A percentile compares a stretch with the other conserved stretches of the same genome.
Conservation (phyloP, 305 asterid genomes). For the Salvia sclarea region DNA sequence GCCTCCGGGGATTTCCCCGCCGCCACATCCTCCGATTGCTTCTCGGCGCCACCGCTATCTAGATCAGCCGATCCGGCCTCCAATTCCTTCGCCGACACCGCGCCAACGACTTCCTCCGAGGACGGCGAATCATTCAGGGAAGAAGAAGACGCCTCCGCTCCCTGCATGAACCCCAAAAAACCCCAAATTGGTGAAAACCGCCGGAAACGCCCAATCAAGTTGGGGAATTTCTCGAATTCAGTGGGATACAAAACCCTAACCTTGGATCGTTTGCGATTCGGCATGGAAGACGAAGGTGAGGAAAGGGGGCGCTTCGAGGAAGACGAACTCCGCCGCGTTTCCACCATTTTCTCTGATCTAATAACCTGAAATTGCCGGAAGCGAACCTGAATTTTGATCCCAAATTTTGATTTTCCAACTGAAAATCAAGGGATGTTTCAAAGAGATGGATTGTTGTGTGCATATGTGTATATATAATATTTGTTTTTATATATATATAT, state of each 20-base stretch:
- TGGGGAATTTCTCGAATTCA: conserved; percentile 1
- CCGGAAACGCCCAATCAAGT: conserved; percentile 17
- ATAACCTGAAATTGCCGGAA: neutral
- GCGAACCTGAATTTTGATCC: conserved; percentile 25
- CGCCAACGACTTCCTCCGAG: conserved; percentile 44
- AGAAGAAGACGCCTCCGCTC: conserved; percentile 50
- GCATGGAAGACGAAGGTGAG: conserved; percentile 52
- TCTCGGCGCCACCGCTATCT: conserved; percentile 39
- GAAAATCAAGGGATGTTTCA: conserved; percentile 32
- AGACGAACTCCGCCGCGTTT: conserved; percentile 66
- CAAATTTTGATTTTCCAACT: conserved; percentile 28
- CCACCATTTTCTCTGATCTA: conserved; percentile 56
- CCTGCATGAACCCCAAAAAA: conserved; percentile 41
- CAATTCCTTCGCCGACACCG: conserved; percentile 46
- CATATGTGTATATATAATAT: neutral
- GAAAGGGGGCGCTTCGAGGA: conserved; percentile 59
- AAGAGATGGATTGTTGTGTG: conserved; percentile 6
- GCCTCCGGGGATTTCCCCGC: conserved; percentile 41
- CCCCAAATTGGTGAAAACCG: conserved; percentile 32
- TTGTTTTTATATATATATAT: neutral
- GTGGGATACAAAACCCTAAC: conserved; percentile 38
- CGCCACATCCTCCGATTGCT: conserved; percentile 42
- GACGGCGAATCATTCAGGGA: conserved; percentile 46
- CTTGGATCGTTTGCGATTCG: conserved; percentile 68
- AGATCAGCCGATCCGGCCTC: conserved; percentile 68